Conservation (phyloP, 345 rosid genomes). For the Eucalyptus curtisii region DNA sequence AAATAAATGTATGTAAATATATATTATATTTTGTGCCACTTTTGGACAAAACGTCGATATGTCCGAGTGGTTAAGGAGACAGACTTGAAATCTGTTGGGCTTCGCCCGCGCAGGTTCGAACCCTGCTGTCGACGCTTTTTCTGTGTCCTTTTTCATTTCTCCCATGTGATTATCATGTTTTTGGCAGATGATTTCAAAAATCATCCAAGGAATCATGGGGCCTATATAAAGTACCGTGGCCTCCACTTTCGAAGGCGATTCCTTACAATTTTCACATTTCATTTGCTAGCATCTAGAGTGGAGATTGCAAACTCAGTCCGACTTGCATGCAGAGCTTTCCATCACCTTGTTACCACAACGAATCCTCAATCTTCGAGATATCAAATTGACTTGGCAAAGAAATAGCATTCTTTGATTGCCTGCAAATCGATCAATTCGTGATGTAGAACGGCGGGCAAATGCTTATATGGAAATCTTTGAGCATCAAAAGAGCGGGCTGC, state of each 20-base stretch:
- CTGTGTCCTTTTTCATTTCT: not conserved
- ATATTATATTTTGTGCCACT: fast-evolving
- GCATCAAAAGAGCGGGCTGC: fast-evolving
- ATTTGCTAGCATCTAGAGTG: not conserved
- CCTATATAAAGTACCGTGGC: not conserved
- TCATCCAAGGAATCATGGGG: not conserved
- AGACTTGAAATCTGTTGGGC: constrained; percentile 99
- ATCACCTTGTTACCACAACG: not conserved
- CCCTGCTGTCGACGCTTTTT: constrained; percentile 86
- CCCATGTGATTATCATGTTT: not conserved
- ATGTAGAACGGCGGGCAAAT: too few relatives aligned
- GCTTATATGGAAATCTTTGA: too few relatives aligned
- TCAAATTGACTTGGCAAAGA: not conserved
- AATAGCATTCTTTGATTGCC: not conserved
- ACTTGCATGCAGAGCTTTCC: not conserved
- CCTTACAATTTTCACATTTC: not conserved
- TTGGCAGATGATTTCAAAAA: not conserved
- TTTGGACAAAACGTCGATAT: not conserved
- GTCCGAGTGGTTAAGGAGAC: constrained; percentile 99
- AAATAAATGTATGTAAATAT: fast-evolving
- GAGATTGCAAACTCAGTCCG: not conserved
- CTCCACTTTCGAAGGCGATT: not conserved
- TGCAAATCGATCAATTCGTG: not conserved
- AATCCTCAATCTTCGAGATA: not conserved
- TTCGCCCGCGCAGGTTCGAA: constrained; percentile 99